Evolutionary conservation across 2,329 filamentous ascomycete species (phyloP), one percentile per base, ranked within the genome.

Genomic region (Coniella vitis): DNA sequence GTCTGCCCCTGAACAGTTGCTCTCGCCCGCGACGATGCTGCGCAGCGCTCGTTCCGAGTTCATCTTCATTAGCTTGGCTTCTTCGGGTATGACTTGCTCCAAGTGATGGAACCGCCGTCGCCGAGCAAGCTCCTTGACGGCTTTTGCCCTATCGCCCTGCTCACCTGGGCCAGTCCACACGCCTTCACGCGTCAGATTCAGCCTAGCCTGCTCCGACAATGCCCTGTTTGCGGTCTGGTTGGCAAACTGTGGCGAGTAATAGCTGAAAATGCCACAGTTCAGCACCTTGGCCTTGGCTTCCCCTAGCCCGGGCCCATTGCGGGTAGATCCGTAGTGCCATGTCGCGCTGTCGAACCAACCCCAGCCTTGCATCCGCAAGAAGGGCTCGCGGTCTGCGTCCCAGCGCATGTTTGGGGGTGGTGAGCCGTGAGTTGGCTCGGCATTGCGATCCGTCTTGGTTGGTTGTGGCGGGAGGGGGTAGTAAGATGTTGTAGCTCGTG

Each of bases 271-370:
- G 1, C 69, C 69, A 54, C 71, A 74, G 19, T 58, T 59, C n/a
- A 66, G 58, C 2, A 69, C 55, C 47, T 61, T 65, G 1, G 70
- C 65, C 16, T 71, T 59, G 14, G 61, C 57, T 56, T 76, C 73
- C 12, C 72, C 72, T 4, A 56, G 55, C 2, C 70, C 69, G 2
- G 64, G 59, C 1, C 67, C 65, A 9, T 58, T 56, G 4, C 65
- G 62, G 19, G 62, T 64, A 1, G 65, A 64, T 1, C 69, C 70
- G 47, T 73, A 71, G 54, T 71, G 68, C 53, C 64, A 63, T 5
- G 69, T 65, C 2, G 68, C 70, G 41, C 68, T 69, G 19, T 63
- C 57, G 51, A 73, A 72, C 72, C 72, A 75, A 31, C 63, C 65
- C 67, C 68, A 72, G 22, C 58, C 60, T 51, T 70, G 67, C 3